Evolutionary conservation across 768 basidiomycete genomes (phyloP).

Genomic region (Inosperma sp.): DNA sequence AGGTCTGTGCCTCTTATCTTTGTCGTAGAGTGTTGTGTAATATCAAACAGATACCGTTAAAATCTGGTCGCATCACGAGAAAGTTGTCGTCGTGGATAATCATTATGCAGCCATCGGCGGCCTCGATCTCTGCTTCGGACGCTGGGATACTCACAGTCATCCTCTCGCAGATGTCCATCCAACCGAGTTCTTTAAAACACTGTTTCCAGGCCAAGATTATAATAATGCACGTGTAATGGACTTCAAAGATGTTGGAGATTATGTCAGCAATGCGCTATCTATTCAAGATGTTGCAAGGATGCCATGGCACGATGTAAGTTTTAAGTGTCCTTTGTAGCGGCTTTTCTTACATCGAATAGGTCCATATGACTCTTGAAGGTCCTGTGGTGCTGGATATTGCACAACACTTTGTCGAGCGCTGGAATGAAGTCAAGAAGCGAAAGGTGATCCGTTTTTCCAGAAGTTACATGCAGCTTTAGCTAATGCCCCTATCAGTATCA

Average conservation of each 20-base stretch:
- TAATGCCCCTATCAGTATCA: constrained; percentile 31
- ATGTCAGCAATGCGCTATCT: constrained; percentile 64
- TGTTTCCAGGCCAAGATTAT: constrained; percentile 94
- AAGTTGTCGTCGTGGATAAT: constrained; percentile 87
- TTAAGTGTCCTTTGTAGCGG: neutral
- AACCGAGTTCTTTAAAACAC: constrained; percentile 70
- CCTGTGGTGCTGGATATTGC: constrained; percentile 84
- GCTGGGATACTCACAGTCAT: constrained; percentile 92
- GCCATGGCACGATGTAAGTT: constrained; percentile 93
- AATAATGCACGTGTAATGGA: constrained; percentile 87
- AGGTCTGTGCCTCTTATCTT: constrained; percentile 33
- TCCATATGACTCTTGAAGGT: constrained; percentile 81
- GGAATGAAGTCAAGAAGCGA: constrained; percentile 86
- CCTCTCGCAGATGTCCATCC: constrained; percentile 92
- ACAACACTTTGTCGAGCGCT: constrained; percentile 90
- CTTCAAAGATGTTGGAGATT: constrained; percentile 78
- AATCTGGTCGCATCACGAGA: constrained; percentile 94
- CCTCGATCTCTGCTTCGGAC: constrained; percentile 92
- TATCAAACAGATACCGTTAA: constrained; percentile 61
- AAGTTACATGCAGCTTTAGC: neutral
- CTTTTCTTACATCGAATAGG: constrained; percentile 32
- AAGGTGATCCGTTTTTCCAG: constrained; percentile 41
- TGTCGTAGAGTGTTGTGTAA: neutral
- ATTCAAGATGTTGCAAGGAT: constrained; percentile 68
- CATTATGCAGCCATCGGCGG: constrained; percentile 86